Conservation (phyloP, 768 basidiomycete genomes). For the Lentinula guzmanii region DNA sequence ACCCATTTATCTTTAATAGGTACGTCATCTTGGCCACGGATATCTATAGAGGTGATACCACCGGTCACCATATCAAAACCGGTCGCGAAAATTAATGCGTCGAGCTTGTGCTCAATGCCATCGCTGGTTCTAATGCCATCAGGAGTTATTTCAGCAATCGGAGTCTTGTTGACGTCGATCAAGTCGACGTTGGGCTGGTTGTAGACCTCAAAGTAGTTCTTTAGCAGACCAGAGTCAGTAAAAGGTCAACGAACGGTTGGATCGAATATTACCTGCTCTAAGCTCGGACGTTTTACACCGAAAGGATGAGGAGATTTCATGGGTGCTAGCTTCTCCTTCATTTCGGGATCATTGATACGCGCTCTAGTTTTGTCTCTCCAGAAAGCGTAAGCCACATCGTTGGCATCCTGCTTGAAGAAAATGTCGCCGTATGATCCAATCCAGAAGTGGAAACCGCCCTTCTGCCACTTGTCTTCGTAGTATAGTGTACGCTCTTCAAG, state of each 20-base stretch:
- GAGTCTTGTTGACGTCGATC: conserved; percentile 11
- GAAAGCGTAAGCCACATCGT: conserved; percentile 5
- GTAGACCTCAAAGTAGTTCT: conserved; percentile 6
- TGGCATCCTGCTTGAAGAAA: neutral
- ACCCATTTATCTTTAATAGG: conserved; percentile 13
- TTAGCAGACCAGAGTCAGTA: neutral
- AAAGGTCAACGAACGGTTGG: neutral
- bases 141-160: conserved; percentile 11
- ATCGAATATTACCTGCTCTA: neutral
- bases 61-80: conserved; percentile 13
- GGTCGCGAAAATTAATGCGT: conserved; percentile 13
- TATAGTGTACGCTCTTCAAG: conserved; percentile 11
- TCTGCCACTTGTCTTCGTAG: conserved; percentile 11
- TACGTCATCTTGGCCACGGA: conserved; percentile 10
- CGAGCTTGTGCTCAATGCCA: conserved; percentile 10
- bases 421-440: conserved; percentile 7
- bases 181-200: conserved; percentile 12
- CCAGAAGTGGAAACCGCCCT: conserved; percentile 10
- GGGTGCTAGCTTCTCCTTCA: conserved; percentile 4
- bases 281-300: conserved; percentile 5
- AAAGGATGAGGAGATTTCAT: conserved; percentile 5
- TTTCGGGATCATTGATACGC: neutral
- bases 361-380: conserved; percentile 4
- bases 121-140: conserved; percentile 10
- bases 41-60: conserved; percentile 11